Base-by-base conservation (phyloP, 2,329 filamentous ascomycete species). In the Fusarium sp. region DNA sequence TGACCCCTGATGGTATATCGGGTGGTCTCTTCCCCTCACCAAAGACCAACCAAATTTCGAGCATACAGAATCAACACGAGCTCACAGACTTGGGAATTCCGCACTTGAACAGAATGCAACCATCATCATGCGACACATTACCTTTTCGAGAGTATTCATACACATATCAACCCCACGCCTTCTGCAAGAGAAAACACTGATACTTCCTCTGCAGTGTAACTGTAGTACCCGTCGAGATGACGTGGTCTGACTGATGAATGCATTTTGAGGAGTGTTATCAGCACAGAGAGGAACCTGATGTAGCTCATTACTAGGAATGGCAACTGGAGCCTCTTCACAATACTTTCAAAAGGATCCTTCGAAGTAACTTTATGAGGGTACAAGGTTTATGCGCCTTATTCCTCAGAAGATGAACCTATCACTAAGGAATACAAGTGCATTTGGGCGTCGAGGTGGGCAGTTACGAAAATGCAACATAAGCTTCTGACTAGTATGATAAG, bases 401-500 rank as follows among this genome's bases (percentile, higher is more conserved):
- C 30, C 30, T 4, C 30, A 11, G 30, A 30, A 11, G 7, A 30
- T 30, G 30, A 3, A 30, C 20, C 26, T n/a, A 11, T 26, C 32
- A 50, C 35, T 14, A 13, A 6, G 15, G 4, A 13, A 26, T 35
- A 35, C 4, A 17, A 35, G 33, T 14, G 13, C 13, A 35, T 15
- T 3, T n/a, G 8, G 32, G 20, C 14, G 17, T 26, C 17, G 12
- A 14, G 2, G 12, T 5, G 12, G 14, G 12, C 6, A 20, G 11
- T 37, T 37, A 8, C 20, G 12, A 50, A n/a, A 26, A 50, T 37
- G 11, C 32, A 26, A n/a, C 48, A 50, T n/a, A 50, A 37, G 32
- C 48, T 37, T 50, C 32, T 50, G 12, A 37, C 48, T 37, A 37
- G 48, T 30, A 50, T 37, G 32, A 50, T 50, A n/a, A 50, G 32